Conservation (phyloP, 176 grass and related monocot genomes). For the Stipa capillata region DNA sequence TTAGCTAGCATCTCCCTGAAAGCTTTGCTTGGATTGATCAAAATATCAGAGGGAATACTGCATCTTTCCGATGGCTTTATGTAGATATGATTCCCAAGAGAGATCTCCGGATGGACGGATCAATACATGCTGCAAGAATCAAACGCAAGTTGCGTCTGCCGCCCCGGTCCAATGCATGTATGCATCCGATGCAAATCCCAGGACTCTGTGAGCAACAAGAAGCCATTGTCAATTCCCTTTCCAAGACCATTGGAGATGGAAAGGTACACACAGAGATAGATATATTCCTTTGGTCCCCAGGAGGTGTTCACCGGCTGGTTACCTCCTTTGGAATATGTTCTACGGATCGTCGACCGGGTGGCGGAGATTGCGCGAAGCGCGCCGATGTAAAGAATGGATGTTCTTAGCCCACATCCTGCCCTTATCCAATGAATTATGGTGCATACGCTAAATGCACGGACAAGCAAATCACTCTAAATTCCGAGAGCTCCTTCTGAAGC, state of each 20-base stretch:
- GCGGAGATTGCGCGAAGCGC: background rate
- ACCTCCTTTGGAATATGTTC: conserved; percentile 46
- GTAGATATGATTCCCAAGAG: conserved; percentile 34
- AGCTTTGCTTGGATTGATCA: conserved; percentile 4
- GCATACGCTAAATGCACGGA: background rate
- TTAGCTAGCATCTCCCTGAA: conserved; percentile 22
- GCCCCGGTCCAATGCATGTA: conserved; percentile 3
- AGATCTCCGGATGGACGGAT: conserved; percentile 21
- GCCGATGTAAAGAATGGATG: conserved; percentile 26
- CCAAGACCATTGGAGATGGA: conserved; percentile 40
- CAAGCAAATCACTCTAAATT: background rate
- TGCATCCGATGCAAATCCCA: conserved; percentile 19
- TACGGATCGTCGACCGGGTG: background rate
- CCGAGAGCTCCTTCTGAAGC: background rate
- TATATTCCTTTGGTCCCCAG: conserved; percentile 40
- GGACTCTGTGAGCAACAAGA: background rate
- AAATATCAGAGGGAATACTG: conserved; percentile 47
- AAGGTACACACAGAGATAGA: conserved; percentile 16
- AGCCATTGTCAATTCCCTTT: conserved; percentile 26
- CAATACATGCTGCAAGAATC: conserved; percentile 13
- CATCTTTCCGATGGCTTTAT: conserved; percentile 7
- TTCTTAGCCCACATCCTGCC: conserved; percentile 31
- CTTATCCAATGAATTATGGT: conserved; percentile 16
- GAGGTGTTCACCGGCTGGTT: background rate
- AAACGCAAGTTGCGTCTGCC: conserved; percentile 28